Conservation (phyloP, 176 grass and related monocot species). For the Areca catechu region DNA sequence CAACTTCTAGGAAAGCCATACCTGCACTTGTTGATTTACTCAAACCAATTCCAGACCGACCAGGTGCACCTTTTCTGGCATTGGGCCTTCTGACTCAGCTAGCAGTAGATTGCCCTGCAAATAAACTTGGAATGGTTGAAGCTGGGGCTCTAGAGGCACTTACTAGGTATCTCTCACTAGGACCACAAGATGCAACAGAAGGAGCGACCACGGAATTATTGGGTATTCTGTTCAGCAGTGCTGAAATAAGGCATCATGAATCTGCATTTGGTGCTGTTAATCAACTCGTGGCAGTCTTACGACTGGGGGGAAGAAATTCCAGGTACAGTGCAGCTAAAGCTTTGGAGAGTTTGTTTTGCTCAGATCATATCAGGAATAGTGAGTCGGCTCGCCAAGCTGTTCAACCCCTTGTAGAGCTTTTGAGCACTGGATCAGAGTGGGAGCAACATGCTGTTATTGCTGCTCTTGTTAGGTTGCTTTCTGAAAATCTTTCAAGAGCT, state of each 20-base stretch:
- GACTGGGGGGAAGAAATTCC: slow-evolving; percentile 95
- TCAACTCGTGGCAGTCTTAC: slow-evolving; percentile 95
- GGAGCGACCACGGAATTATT: slow-evolving; percentile 91
- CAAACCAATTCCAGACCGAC: slow-evolving; percentile 97
- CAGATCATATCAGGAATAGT: slow-evolving; percentile 92
- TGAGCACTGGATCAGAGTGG: slow-evolving; percentile 89
- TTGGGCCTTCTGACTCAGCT: slow-evolving; percentile 83
- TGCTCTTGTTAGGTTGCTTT: slow-evolving; percentile 83
- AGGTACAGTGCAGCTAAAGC: slow-evolving; percentile 95
- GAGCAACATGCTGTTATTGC: slow-evolving; percentile 99
- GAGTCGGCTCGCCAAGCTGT: slow-evolving; percentile 87
- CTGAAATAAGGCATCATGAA: slow-evolving; percentile 92
- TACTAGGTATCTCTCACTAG: slow-evolving; percentile 92
- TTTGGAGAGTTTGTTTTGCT: slow-evolving; percentile 90
- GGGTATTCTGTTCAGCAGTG: slow-evolving; percentile 68
- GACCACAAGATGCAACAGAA: slow-evolving; percentile 91
- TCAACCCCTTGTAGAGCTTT: slow-evolving; percentile 96
- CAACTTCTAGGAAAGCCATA: slow-evolving; percentile 92
- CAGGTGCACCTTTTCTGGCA: slow-evolving; percentile 94
- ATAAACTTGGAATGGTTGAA: slow-evolving; percentile 95
- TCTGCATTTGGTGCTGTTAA: slow-evolving; percentile 79
- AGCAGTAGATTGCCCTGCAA: slow-evolving; percentile 73
- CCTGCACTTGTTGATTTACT: slow-evolving; percentile 96
- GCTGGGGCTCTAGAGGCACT: slow-evolving; percentile 90
- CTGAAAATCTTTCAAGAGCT: slow-evolving; percentile 89